Percentiles rank a stretch among this genome's conserved stretches.
Evolutionary conservation across 208 protist genomes (phyloP).

Genomic region (Entamoeba dispar): DNA sequence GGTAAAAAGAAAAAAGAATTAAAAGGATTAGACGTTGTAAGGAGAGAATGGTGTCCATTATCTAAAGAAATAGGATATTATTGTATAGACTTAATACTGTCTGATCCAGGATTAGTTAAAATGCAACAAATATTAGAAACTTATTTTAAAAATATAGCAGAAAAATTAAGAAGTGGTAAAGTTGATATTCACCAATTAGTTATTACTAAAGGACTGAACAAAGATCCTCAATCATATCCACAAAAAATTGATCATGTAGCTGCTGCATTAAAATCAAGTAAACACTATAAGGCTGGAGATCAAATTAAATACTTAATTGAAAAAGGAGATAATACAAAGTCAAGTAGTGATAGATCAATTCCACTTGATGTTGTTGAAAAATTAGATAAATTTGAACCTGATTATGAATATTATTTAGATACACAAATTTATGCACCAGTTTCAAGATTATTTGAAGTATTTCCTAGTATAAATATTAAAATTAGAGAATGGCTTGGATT

Average conservation of each 20-base stretch:
- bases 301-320: background rate
- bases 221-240: background rate
- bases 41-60: slow-evolving; percentile 94
- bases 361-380: background rate
- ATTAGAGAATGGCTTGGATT: background rate
- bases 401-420: background rate
- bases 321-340: background rate
- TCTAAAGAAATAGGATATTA: slow-evolving; percentile 51
- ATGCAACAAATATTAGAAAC: background rate
- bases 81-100: background rate
- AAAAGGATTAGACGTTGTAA: slow-evolving; percentile 95
- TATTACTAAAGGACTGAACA: background rate
- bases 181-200: background rate
- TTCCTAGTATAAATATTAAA: background rate
- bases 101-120: background rate
- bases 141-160: background rate
- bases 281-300: background rate
- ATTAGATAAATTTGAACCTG: background rate
- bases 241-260: background rate
- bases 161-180: background rate
- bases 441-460: background rate
- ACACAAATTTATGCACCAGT: background rate
- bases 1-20: slow-evolving; percentile 45
- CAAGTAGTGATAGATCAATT: background rate
- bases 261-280: background rate